Evolutionary conservation across 768 basidiomycete genomes (phyloP).

Genomic region (Ramaria sp.): DNA sequence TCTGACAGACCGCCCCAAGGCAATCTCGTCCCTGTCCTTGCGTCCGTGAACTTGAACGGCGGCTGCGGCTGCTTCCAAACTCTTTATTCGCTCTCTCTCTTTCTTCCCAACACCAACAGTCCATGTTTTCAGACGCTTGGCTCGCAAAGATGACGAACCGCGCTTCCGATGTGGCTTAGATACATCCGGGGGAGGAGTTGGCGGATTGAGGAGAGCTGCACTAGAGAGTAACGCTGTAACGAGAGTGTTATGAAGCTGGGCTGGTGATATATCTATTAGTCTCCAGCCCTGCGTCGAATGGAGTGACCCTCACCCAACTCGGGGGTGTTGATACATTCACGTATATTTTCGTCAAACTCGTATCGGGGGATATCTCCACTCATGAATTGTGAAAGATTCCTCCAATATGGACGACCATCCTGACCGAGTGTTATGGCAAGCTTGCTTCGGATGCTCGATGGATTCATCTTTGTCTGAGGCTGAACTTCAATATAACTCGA

Average conservation of each 20-base stretch:
- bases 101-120: conserved; percentile 57
- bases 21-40: conserved; percentile 54
- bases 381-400: conserved; percentile 54
- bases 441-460: conserved; percentile 54
- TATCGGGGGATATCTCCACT: conserved; percentile 55
- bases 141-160: conserved; percentile 46
- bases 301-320: conserved; percentile 31
- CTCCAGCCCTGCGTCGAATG: not conserved
- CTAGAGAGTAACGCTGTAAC: conserved; percentile 79
- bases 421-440: conserved; percentile 49
- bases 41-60: conserved; percentile 34
- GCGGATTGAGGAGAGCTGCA: conserved; percentile 57
- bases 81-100: conserved; percentile 63
- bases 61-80: conserved; percentile 32
- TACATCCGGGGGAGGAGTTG: conserved; percentile 51
- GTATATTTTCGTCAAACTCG: conserved; percentile 68
- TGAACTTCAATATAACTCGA: not conserved
- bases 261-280: conserved; percentile 24
- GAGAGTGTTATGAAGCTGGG: conserved; percentile 75
- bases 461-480: not conserved
- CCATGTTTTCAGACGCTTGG: conserved; percentile 64
- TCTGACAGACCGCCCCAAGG: conserved; percentile 55
- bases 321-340: conserved; percentile 48
- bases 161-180: conserved; percentile 62
- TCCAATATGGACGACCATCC: conserved; percentile 52